Conservation (phyloP, 2,329 filamentous ascomycete genomes). For the Arachnomyces sp. region DNA sequence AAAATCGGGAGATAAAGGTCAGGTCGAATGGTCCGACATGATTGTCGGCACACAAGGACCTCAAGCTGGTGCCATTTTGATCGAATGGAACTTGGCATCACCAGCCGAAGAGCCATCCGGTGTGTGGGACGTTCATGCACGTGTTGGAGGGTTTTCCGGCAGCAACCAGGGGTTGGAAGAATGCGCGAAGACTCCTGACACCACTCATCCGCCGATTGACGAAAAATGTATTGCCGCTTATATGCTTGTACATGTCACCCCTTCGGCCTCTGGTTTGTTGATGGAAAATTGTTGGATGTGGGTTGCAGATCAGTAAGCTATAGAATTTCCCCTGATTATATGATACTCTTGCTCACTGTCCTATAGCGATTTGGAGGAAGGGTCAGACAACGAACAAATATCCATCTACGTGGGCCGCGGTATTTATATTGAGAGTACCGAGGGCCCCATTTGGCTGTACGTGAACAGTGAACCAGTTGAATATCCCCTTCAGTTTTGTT, state of each 20-base stretch:
- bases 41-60: constrained; percentile 28
- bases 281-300: constrained; percentile 21
- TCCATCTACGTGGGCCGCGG: neutral
- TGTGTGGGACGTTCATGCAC: constrained; percentile 30
- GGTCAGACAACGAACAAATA: constrained; percentile 16
- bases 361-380: constrained; percentile 43
- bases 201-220: constrained; percentile 4
- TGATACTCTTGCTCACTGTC: constrained; percentile 52
- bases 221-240: constrained; percentile 23
- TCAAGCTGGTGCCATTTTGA: constrained; percentile 28
- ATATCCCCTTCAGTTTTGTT: constrained; percentile 3
- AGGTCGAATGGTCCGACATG: constrained; percentile 31
- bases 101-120: constrained; percentile 18
- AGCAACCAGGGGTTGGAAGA: constrained; percentile 22
- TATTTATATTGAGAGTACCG: neutral
- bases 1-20: constrained; percentile 22
- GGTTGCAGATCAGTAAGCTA: constrained; percentile 14
- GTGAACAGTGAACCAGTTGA: constrained; percentile 1
- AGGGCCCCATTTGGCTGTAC: constrained; percentile 7
- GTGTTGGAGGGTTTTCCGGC: constrained; percentile 32
- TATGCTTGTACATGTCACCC: constrained; percentile 58
- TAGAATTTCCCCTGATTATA: constrained; percentile 6
- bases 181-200: constrained; percentile 21
- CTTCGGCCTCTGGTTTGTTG: constrained; percentile 35
- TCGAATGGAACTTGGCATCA: constrained; percentile 31